Evolutionary conservation across 805 yeast species (phyloP).

Genomic region (Nadsonia fulvescens): DNA sequence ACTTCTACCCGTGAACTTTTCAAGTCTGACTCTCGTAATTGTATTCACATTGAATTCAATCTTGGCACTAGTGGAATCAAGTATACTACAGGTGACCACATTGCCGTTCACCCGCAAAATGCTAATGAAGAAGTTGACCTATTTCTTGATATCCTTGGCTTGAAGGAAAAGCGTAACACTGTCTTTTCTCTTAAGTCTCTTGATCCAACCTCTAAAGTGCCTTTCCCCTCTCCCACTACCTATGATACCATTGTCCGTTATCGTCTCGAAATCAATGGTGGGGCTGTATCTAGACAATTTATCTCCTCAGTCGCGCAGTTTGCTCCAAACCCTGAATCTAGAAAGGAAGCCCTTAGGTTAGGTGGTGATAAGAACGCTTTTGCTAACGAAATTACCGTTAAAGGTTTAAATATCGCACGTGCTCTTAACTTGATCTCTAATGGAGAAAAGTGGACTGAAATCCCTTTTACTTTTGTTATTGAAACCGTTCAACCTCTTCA

Average conservation of each 20-base stretch:
- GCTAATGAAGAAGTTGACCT: conserved; percentile 53
- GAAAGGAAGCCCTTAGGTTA: conserved; percentile 29
- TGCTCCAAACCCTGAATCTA: conserved; percentile 52
- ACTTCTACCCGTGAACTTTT: conserved; percentile 50
- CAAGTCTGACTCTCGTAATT: conserved; percentile 42
- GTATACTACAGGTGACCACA: conserved; percentile 89
- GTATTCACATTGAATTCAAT: conserved; percentile 85
- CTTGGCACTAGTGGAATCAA: conserved; percentile 53
- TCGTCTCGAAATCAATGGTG: conserved; percentile 79
- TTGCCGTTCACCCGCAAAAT: conserved; percentile 90
- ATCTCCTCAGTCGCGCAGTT: conserved; percentile 56
- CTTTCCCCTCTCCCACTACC: conserved; percentile 49
- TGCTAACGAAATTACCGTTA: conserved; percentile 41
- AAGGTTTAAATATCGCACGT: conserved; percentile 59
- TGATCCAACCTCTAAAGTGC: conserved; percentile 32
- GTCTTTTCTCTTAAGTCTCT: conserved; percentile 49
- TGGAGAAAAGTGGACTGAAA: conserved; percentile 49
- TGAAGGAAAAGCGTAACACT: conserved; percentile 30
- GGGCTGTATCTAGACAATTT: conserved; percentile 83
- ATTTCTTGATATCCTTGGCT: conserved; percentile 46
- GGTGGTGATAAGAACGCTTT: conserved; percentile 55
- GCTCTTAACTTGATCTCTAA: conserved; percentile 43
- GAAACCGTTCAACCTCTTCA: conserved; percentile 70
- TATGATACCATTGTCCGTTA: conserved; percentile 72
- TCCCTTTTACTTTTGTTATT: conserved; percentile 71